Evolutionary conservation across 78 protist species (phyloP), one percentile per base, ranked within the genome.

Genomic region (Polysphondylium violaceum): DNA sequence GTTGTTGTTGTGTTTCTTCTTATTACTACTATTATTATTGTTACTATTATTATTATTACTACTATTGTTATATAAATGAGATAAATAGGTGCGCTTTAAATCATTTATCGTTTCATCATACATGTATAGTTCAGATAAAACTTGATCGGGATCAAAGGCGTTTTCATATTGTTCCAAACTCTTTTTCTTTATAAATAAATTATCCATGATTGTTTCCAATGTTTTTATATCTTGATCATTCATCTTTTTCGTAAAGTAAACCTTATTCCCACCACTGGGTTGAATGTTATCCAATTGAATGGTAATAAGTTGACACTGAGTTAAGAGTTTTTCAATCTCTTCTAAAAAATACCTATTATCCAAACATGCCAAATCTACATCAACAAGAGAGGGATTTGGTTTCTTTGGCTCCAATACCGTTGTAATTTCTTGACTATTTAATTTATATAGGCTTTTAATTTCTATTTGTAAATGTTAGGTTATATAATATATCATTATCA

Each of bases 321-420:
- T 35, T 31, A 83, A 55, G 9, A 83, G 35, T 35, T 83, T 83
- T 21, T 69, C 51, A 5, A 69, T 25, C n/a, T 83, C 91, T n/a
- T 83, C 91, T 31, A 58, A 31, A 83, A 83, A 83, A 47, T 68
- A 83, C 12, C 16, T 67, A 31, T 83, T 63, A 69, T 83, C 91
- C 17, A 83, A 44, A 69, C 91, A 83, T 31, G 51, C 69, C 0
- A 83, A 40, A 58, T 83, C 91, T 1, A 35, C 91, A 58, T 83
- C 91, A 0, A 83, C 79, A 12, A 14, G 55, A 1, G 55, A 47
- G 5, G 91, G 91, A 21, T 25, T 7, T 16, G 91, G 91, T 69
- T 71, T 83, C 33, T 58, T 60, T 29, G 91, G 91, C 58, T 74
- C 78, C 12, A 19, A 6, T 9, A 83, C 79, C 5, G 36, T 43